Evolutionary conservation across 2,329 filamentous ascomycete species (phyloP).

Genomic region (Fusarium mexicanum): DNA sequence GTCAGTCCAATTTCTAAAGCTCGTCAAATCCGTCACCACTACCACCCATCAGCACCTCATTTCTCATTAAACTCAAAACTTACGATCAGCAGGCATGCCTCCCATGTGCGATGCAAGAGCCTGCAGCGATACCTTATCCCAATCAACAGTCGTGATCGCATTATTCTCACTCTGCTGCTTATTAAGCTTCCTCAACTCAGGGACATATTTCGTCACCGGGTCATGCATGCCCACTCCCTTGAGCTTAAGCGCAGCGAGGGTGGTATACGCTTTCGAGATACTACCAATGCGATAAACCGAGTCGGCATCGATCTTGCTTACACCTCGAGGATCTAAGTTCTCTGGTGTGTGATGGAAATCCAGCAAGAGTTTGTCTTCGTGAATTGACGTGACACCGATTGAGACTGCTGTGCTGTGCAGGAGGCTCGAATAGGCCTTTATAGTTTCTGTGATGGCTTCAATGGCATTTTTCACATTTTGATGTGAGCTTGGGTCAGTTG

Average conservation of each 20-base stretch:
- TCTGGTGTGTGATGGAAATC: slow-evolving; percentile 4
- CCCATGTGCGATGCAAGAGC: slow-evolving; percentile 14
- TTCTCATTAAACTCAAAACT: neutral
- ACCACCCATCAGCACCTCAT: neutral
- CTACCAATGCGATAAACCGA: slow-evolving; percentile 13
- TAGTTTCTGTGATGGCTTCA: neutral
- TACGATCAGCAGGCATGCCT: slow-evolving; percentile 6
- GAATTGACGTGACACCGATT: neutral
- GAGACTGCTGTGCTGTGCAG: slow-evolving; percentile 8
- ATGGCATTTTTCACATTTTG: neutral
- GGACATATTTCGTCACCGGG: slow-evolving; percentile 16
- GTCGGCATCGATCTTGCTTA: neutral
- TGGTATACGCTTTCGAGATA: slow-evolving; percentile 5
- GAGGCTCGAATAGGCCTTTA: neutral
- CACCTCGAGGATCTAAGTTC: slow-evolving; percentile 1
- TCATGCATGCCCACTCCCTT: slow-evolving; percentile 1
- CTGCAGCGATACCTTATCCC: neutral
- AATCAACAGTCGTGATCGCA: neutral
- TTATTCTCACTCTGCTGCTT: slow-evolving; percentile 1
- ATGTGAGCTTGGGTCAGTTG: neutral
- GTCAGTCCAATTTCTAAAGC: neutral
- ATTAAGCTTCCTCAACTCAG: neutral
- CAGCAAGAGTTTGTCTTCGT: neutral
- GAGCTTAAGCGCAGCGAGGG: neutral
- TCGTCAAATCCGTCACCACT: slow-evolving; percentile 12